A percentile compares a stretch with the other conserved stretches of the same genome.
These are phyloP conservation scores for Pestalotiopsis sp. DNA, from an alignment of 2,329 filamentous ascomycete genomes.

Conservation along the genomic window DNA sequence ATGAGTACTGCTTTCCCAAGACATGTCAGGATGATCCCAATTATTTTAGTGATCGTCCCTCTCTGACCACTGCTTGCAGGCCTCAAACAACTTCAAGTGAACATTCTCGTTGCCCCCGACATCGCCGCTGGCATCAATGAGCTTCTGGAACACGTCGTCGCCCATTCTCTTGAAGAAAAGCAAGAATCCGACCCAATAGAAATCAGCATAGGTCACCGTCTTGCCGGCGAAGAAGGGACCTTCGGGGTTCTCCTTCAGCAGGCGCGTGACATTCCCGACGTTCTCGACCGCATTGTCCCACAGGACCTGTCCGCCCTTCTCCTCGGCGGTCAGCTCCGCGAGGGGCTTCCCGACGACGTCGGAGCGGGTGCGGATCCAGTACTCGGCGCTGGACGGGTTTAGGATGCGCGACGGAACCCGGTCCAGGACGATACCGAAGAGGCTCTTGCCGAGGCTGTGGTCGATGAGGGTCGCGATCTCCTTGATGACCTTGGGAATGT, in stretches of 20 bases:
- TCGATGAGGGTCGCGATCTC: slow-evolving; percentile 36
- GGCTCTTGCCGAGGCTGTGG: slow-evolving; percentile 12
- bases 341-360: slow-evolving; percentile 54
- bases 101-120: slow-evolving; percentile 21
- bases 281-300: slow-evolving; percentile 48
- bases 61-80: slow-evolving; percentile 42
- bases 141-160: slow-evolving; percentile 35
- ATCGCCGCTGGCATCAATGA: slow-evolving; percentile 42
- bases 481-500: slow-evolving; percentile 46
- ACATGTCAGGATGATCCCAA: not conserved
- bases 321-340: slow-evolving; percentile 47
- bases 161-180: slow-evolving; percentile 39
- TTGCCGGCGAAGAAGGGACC: slow-evolving; percentile 66
- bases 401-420: slow-evolving; percentile 55
- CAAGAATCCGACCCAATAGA: slow-evolving; percentile 53
- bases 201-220: slow-evolving; percentile 58
- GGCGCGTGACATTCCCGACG: slow-evolving; percentile 39
- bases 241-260: slow-evolving; percentile 56
- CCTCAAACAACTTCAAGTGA: slow-evolving; percentile 44
- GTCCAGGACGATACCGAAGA: slow-evolving; percentile 48
- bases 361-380: slow-evolving; percentile 59
- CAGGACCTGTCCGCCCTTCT: slow-evolving; percentile 48
- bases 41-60: slow-evolving; percentile 37
- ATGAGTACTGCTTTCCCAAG: not conserved
- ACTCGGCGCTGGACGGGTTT: slow-evolving; percentile 50